Evolutionary conservation across 306 rosid species (phyloP).

Genomic region (Mimosa pudica): DNA sequence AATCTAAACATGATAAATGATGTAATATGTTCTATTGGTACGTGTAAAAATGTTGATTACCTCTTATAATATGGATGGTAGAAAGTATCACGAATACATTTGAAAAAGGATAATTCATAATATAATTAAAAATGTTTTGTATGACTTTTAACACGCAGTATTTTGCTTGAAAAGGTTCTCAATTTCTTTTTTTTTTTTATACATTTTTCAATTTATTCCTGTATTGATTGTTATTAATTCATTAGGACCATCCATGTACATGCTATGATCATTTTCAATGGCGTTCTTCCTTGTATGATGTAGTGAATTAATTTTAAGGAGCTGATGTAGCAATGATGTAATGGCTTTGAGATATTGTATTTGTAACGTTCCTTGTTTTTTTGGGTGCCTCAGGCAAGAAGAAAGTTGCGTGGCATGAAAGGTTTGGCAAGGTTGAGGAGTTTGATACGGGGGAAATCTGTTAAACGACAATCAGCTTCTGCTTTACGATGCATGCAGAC

Average conservation of each 20-base stretch:
- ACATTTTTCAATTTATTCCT: not conserved
- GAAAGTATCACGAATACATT: too few relatives aligned
- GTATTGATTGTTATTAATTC: not conserved
- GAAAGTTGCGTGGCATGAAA: constrained; percentile 67
- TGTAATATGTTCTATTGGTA: too few relatives aligned
- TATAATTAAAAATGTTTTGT: not conserved
- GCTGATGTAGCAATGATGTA: constrained; percentile 1
- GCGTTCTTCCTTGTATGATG: constrained; percentile 5
- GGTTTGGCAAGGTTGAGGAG: constrained; percentile 84
- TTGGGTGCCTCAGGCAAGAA: constrained; percentile 66
- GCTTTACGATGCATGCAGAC: constrained; percentile 94
- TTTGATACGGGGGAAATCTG: constrained; percentile 73
- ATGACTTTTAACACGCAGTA: not conserved
- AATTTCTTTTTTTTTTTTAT: not conserved
- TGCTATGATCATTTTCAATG: constrained; percentile 14
- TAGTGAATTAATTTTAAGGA: not conserved
- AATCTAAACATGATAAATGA: too few relatives aligned
- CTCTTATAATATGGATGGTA: too few relatives aligned
- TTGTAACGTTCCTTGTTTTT: constrained; percentile 16
- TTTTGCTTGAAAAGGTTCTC: not conserved
- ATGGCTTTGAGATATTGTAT: not conserved
- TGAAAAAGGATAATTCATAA: not conserved
- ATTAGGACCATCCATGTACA: not conserved
- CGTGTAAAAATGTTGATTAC: too few relatives aligned
- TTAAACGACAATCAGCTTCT: constrained; percentile 76